These are phyloP conservation scores for Cyphellophora attinorum DNA, from an alignment of 2,329 filamentous ascomycete genomes.

Conservation along the genomic window DNA sequence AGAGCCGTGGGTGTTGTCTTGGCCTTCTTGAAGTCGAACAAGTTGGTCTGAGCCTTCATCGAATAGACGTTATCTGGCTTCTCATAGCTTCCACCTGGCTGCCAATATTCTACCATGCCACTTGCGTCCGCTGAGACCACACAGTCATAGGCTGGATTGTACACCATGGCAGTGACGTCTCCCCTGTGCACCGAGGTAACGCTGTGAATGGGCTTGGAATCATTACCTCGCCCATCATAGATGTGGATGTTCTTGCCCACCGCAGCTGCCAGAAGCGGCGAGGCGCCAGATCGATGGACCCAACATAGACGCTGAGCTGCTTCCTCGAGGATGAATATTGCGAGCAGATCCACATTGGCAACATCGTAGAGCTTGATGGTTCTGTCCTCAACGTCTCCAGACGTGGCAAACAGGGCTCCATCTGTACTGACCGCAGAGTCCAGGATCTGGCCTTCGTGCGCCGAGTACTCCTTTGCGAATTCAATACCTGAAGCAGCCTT, in stretches of 20 bases:
- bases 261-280: slow-evolving; percentile 76
- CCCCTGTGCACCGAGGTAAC: slow-evolving; percentile 71
- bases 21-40: slow-evolving; percentile 95
- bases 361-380: slow-evolving; percentile 50
- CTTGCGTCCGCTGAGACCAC: slow-evolving; percentile 80
- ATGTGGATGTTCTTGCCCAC: slow-evolving; percentile 68
- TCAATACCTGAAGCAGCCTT: slow-evolving; percentile 84
- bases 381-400: slow-evolving; percentile 46
- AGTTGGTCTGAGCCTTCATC: slow-evolving; percentile 84
- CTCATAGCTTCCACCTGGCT: slow-evolving; percentile 64
- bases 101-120: slow-evolving; percentile 97
- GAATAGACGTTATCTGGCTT: slow-evolving; percentile 88
- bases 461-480: slow-evolving; percentile 96
- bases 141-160: slow-evolving; percentile 81
- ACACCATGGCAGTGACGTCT: slow-evolving; percentile 75
- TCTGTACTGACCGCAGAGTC: slow-evolving; percentile 80
- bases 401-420: slow-evolving; percentile 86
- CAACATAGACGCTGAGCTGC: slow-evolving; percentile 76
- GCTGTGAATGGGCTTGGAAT: slow-evolving; percentile 63
- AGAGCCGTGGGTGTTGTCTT: slow-evolving; percentile 77
- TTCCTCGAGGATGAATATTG: slow-evolving; percentile 71
- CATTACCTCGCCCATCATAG: slow-evolving; percentile 84
- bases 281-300: slow-evolving; percentile 82
- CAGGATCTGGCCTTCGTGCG: slow-evolving; percentile 75
- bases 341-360: slow-evolving; percentile 75